Conservation (phyloP, 192 early-diverging fungal species). For the Gamsiella multidivaricata region DNA sequence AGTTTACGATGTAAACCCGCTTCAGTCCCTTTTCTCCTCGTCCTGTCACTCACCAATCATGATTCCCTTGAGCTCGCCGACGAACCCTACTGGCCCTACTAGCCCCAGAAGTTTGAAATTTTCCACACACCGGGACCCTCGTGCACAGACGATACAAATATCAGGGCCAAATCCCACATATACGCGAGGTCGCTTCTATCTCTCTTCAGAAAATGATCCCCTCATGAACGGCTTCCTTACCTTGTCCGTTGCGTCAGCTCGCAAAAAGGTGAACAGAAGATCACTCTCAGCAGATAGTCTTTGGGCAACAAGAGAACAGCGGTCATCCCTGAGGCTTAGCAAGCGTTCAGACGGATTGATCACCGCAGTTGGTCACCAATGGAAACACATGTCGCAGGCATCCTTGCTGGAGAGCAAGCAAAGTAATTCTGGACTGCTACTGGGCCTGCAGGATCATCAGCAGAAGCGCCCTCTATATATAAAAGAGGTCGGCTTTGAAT, state of each 20-base stretch:
- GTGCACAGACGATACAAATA: slow-evolving; percentile 6
- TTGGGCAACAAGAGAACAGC: not conserved
- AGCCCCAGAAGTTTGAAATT: slow-evolving; percentile 17
- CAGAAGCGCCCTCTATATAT: not conserved
- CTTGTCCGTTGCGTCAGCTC: not conserved
- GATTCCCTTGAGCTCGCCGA: not conserved
- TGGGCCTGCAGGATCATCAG: not conserved
- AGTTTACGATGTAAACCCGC: slow-evolving; percentile 10
- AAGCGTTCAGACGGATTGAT: not conserved
- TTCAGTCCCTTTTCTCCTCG: slow-evolving; percentile 10
- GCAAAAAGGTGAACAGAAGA: slow-evolving; percentile 16
- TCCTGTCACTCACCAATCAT: not conserved
- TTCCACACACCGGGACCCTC: not conserved
- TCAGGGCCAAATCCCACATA: slow-evolving; percentile 16
- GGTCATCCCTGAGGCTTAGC: not conserved
- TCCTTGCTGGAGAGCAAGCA: not conserved
- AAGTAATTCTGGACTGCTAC: too few species aligned
- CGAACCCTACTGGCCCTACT: slow-evolving; percentile 7
- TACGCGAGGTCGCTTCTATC: slow-evolving; percentile 5
- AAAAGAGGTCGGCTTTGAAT: slow-evolving; percentile 11
- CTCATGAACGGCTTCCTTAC: not conserved
- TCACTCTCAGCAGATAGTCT: slow-evolving; percentile 31
- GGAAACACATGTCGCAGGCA: slow-evolving; percentile 2
- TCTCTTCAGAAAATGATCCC: not conserved
- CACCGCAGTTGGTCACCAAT: not conserved